These are phyloP conservation scores for Suillus placidus DNA, from an alignment of 768 basidiomycete genomes.

Conservation along the genomic window DNA sequence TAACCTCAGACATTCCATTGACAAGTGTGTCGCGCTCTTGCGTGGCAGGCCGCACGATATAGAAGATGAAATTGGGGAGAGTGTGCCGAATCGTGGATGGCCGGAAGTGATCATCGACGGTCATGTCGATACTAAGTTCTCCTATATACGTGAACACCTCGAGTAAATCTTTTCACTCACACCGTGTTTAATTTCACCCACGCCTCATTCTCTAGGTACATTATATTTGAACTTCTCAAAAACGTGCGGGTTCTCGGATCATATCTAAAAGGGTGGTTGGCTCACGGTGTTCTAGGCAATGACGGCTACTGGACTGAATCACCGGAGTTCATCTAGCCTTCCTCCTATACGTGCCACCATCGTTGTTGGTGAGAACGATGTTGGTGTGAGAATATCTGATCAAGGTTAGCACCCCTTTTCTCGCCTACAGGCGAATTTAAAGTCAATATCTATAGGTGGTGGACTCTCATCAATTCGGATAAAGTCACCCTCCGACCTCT, in stretches of 20 bases:
- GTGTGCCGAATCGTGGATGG: conserved; percentile 41
- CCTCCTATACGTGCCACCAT: conserved; percentile 79
- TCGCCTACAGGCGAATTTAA: conserved; percentile 15
- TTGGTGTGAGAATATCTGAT: conserved; percentile 88
- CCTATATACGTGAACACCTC: conserved; percentile 86
- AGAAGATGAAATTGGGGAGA: conserved; percentile 40
- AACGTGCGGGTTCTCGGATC: conserved; percentile 57
- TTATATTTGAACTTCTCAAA: conserved; percentile 87
- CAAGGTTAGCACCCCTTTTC: conserved; percentile 56
- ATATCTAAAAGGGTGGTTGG: conserved; percentile 3
- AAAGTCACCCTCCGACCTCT: conserved; percentile 71
- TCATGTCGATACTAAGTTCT: conserved; percentile 66
- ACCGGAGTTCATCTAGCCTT: conserved; percentile 43
- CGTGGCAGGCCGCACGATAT: conserved; percentile 48
- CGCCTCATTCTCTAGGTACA: conserved; percentile 56
- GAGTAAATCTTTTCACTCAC: conserved; percentile 53
- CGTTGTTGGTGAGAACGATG: conserved; percentile 69
- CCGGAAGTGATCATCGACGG: conserved; percentile 76
- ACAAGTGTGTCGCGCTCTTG: conserved; percentile 65
- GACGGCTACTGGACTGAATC: conserved; percentile 61
- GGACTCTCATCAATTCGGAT: conserved; percentile 62
- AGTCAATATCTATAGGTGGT: conserved; percentile 53
- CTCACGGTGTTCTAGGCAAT: conserved; percentile 55
- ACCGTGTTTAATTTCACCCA: background rate
- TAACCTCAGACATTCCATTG: conserved; percentile 68